Percentiles rank a stretch among this genome's conserved stretches.
These are phyloP conservation scores for Closterium sp. DNA, from an alignment of 139 green algal genomes.

Conservation along the genomic window DNA sequence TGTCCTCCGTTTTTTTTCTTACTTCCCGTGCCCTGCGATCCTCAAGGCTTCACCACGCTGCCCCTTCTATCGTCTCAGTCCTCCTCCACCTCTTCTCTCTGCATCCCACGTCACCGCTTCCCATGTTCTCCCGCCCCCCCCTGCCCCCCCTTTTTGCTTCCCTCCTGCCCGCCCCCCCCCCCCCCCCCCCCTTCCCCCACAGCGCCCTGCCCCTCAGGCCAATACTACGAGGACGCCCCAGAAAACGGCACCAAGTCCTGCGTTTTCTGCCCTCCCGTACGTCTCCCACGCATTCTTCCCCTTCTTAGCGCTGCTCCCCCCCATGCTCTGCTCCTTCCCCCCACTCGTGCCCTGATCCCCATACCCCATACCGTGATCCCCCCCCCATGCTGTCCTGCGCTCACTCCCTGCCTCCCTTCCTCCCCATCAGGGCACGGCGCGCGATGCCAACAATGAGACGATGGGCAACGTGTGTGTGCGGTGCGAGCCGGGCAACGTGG, in stretches of 20 bases:
- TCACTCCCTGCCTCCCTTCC: background rate
- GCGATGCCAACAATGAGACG: background rate
- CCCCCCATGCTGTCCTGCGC: background rate
- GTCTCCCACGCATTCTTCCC: background rate
- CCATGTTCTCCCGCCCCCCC: no score
- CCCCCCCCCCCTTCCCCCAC: background rate
- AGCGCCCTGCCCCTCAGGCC: background rate
- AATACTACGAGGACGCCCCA: background rate
- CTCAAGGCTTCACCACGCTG: no score
- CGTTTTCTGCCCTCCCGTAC: background rate
- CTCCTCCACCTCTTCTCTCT: no score
- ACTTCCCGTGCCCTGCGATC: no score
- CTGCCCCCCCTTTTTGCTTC: no score
- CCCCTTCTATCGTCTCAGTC: no score
- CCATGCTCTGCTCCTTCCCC: background rate
- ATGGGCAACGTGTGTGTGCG: background rate
- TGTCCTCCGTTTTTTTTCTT: no score
- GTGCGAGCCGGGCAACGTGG: conserved; percentile 6
- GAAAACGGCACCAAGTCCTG: background rate
- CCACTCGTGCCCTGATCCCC: no score
- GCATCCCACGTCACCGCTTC: no score
- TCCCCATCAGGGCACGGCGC: background rate
- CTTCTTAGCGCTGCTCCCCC: background rate
- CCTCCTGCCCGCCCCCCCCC: no score
- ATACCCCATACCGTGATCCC: background rate